Evolutionary conservation across 148 eudicot species (phyloP), one percentile per base, ranked within the genome.

Genomic region (Drosera capensis): DNA sequence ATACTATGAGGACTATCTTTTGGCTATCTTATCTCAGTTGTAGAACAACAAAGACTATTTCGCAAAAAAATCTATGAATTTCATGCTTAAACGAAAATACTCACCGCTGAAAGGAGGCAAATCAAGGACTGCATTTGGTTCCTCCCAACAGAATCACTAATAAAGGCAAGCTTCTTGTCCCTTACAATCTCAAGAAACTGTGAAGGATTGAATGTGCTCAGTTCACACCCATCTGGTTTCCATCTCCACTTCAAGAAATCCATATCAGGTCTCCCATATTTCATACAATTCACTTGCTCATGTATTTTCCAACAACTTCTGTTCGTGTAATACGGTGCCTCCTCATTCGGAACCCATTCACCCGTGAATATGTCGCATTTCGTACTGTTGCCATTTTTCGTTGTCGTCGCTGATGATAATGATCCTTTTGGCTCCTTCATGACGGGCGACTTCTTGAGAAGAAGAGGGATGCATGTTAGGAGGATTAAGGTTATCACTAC

Each of bases 171-270:
- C 6, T 11, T 20, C 43, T 39, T 49, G 1, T 30, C 54, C 25
- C 43, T 24, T 2, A 49, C 54, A 39, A 49, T 49, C 20, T 23
- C 31, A 17, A 49, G 23, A 14, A 49, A 49, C 43, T 5, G n/a
- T 0, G 9, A n/a, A 7, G 54, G 43, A 25, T 36, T 18, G 21
- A 49, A 36, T 3, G 17, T 23, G 8, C 43, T 28, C 19, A 37
- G 20, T 2, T 49, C 30, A 14, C 43, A 49, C 0, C 23, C 54
- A 16, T 49, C 30, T 17, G 52, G 52, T 40, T 48, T 48, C 52
- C 52, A 48, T 9, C 40, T 48, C 52, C 52, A 48, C 34, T 36
- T 39, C 12, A 49, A 18, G 16, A 49, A 49, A 29, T 49, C 54
- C 2, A 5, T 37, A 18, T 49, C 54, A 8, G 39, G 20, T 6